Evolutionary conservation across 2,329 filamentous ascomycete genomes (phyloP).

Genomic region (Rhytidhysteron rufulum): DNA sequence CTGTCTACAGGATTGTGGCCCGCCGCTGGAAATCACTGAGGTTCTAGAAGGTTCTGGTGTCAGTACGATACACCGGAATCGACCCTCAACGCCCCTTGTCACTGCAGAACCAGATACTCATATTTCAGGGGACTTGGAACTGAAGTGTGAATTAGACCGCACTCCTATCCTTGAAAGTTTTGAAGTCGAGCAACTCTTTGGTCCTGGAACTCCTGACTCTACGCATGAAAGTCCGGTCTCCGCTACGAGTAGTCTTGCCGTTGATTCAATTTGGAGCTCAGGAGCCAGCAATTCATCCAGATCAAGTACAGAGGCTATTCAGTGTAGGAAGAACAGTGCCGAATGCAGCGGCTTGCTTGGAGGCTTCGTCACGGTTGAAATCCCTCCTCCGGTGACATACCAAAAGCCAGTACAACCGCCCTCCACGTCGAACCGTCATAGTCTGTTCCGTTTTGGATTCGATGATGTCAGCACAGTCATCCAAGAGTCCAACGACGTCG

Average conservation of each 20-base stretch:
- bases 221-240: conserved; percentile 18
- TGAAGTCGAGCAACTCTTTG: conserved; percentile 14
- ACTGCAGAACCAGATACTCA: conserved; percentile 5
- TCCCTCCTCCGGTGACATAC: not conserved
- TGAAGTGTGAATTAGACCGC: conserved; percentile 11
- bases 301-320: conserved; percentile 18
- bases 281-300: conserved; percentile 22
- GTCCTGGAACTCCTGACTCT: conserved; percentile 1
- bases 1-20: conserved; percentile 1
- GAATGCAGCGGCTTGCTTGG: conserved; percentile 25
- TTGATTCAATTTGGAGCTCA: conserved; percentile 28
- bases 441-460: not conserved
- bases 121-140: conserved; percentile 9
- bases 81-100: not conserved
- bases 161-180: conserved; percentile 21
- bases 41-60: conserved; percentile 17
- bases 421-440: not conserved
- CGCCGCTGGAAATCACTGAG: not conserved
- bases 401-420: not conserved
- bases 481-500: not conserved
- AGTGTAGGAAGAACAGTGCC: conserved; percentile 12
- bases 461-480: not conserved
- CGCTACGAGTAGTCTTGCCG: conserved; percentile 21
- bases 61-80: conserved; percentile 14
- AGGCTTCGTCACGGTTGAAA: conserved; percentile 22